Evolutionary conservation across 306 rosid genomes (phyloP).

Genomic region (Casuarina equisetifolia): DNA sequence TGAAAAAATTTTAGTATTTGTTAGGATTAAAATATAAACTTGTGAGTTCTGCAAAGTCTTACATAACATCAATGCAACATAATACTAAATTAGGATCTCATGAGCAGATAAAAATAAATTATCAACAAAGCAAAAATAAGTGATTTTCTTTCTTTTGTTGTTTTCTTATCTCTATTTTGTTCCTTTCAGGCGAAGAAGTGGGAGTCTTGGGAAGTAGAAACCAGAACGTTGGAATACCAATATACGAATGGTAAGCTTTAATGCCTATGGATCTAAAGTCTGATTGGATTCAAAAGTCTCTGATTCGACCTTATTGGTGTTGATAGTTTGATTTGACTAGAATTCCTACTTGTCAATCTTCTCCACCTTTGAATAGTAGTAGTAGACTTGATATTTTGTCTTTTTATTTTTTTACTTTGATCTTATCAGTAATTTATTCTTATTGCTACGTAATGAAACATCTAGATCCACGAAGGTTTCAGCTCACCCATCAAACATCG

Average conservation of each 20-base stretch:
- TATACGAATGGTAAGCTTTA: slow-evolving; percentile 40
- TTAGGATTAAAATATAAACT: too few relatives aligned
- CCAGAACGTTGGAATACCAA: slow-evolving; percentile 49
- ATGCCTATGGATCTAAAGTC: not conserved
- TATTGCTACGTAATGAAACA: not conserved
- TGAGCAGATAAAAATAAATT: not conserved
- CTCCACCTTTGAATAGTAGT: not conserved
- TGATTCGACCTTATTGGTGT: not conserved
- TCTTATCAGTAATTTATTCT: not conserved
- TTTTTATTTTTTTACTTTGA: not conserved
- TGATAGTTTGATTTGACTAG: not conserved
- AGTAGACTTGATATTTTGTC: not conserved
- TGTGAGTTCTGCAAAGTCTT: too few relatives aligned
- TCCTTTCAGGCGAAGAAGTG: slow-evolving; percentile 48
- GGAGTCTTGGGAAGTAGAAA: slow-evolving; percentile 63
- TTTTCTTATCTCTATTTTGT: not conserved
- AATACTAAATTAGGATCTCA: too few relatives aligned
- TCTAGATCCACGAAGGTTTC: slow-evolving; percentile 59
- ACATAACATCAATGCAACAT: too few relatives aligned
- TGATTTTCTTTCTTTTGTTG: not conserved
- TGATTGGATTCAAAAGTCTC: not conserved
- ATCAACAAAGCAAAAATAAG: too few relatives aligned
- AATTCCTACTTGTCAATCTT: not conserved
- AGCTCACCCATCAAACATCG: slow-evolving; percentile 56
- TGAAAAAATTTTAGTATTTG: too few relatives aligned